Conservation (phyloP, 352 stramenopile species). For the Achlya hypogyna region DNA sequence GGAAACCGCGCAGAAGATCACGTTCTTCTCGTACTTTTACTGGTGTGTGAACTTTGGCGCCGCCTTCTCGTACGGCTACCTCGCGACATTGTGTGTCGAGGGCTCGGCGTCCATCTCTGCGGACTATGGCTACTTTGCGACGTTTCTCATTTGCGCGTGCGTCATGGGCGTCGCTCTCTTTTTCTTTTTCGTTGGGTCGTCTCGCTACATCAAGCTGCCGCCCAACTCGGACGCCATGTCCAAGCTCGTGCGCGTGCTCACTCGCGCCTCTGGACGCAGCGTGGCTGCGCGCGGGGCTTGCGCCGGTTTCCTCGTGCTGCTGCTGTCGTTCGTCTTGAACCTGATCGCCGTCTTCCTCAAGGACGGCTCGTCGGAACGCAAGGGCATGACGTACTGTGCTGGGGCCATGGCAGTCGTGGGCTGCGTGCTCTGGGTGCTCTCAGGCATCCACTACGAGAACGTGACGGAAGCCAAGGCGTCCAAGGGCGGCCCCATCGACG, state of each 20-base stretch:
- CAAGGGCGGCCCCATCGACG: constrained; percentile 46
- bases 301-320: constrained; percentile 67
- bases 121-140: constrained; percentile 85
- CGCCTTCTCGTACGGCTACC: constrained; percentile 85
- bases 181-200: constrained; percentile 40
- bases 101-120: constrained; percentile 56
- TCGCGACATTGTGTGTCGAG: constrained; percentile 84
- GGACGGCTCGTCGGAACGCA: constrained; percentile 29
- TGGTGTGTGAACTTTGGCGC: constrained; percentile 87
- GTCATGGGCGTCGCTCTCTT: constrained; percentile 74
- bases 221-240: constrained; percentile 66
- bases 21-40: constrained; percentile 91
- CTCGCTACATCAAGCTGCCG: constrained; percentile 65
- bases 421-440: constrained; percentile 39
- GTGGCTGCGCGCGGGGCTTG: constrained; percentile 15
- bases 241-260: constrained; percentile 29
- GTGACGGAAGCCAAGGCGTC: constrained; percentile 29
- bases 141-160: constrained; percentile 69
- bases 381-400: constrained; percentile 35
- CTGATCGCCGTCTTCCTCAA: constrained; percentile 59
- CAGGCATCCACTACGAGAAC: constrained; percentile 38
- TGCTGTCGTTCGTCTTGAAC: constrained; percentile 71
- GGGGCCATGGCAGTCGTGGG: constrained; percentile 27
- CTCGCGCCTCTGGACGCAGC: background rate
- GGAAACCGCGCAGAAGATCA: constrained; percentile 65